Percentiles rank a stretch among this genome's conserved stretches.
Evolutionary conservation across 768 basidiomycete genomes (phyloP).

Genomic region (Xerocomellus chrysenteron): DNA sequence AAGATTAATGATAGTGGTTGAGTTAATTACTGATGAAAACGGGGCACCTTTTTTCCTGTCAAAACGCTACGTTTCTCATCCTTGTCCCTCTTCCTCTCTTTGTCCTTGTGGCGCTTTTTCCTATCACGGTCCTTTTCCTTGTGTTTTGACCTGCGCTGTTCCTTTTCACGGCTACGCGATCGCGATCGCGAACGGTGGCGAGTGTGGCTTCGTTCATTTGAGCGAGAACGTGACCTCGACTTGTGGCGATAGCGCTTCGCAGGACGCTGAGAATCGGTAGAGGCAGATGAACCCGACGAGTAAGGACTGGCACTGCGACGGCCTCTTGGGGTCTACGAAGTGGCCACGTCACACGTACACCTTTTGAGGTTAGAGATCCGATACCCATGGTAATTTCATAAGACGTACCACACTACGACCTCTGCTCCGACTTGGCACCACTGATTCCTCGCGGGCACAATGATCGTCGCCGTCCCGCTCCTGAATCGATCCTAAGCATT

Average conservation of each 20-base stretch:
- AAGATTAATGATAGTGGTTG: not conserved
- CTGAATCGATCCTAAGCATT: not conserved
- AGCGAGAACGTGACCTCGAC: constrained; percentile 25
- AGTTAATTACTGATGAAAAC: too few relatives aligned
- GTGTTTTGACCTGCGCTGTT: constrained; percentile 24
- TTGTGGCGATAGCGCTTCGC: constrained; percentile 16
- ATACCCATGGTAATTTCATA: not conserved
- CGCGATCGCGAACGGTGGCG: constrained; percentile 25
- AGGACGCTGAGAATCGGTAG: constrained; percentile 11
- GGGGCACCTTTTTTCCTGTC: constrained; percentile 58
- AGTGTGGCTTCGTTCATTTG: constrained; percentile 12
- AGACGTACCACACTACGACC: constrained; percentile 33
- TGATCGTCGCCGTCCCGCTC: constrained; percentile 7
- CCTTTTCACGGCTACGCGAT: constrained; percentile 29
- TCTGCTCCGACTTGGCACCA: constrained; percentile 7
- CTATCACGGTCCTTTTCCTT: constrained; percentile 33
- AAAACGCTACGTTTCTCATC: constrained; percentile 54
- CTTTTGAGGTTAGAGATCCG: constrained; percentile 28
- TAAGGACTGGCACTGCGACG: constrained; percentile 17
- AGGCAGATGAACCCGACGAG: constrained; percentile 18
- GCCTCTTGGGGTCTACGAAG: constrained; percentile 22
- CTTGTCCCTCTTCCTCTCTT: constrained; percentile 36
- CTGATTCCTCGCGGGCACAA: constrained; percentile 1
- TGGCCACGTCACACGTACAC: constrained; percentile 13
- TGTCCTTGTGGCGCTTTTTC: constrained; percentile 39